Evolutionary conservation across 345 rosid species (phyloP), one percentile per base, ranked within the genome.

Genomic region (Anacardium occidentale): DNA sequence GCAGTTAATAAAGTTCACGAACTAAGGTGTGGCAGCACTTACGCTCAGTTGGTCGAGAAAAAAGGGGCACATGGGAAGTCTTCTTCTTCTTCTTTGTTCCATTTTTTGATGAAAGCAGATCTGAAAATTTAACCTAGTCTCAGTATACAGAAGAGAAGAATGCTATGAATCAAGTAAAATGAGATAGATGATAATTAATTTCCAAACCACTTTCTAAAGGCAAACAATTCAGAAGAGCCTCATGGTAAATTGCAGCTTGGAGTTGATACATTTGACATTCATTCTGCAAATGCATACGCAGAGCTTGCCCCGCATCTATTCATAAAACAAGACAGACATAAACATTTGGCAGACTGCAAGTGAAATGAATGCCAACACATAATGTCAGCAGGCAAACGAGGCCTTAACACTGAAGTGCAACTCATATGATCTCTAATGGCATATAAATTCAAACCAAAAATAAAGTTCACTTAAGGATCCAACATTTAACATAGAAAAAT

Each of bases 41-140:
- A 89, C 97, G 97, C 84, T 91, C 97, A 17, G 94, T 89, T 78
- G 90, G 94, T 75, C 96, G 89, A 50, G 79, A 84, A 80, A 88
- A 75, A 34, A 94, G 77, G 51, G 97, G 88, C 76, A 82, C 73
- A 71, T 94, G 96, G 73, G 88, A 68, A 58, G 82, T 77, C 29
- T 68, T 78, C 87, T 83, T 89, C 87, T 83, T 89, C 78, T 81
- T 85, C 45, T 42, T 72, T 53, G 47, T 83, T 57, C 79, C 79
- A 21, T 66, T 21, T 66, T 66, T 65, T 24, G 37, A 59, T 15
- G 52, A 75, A 77, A 72, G 78, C 73, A 78, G 60, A 54, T 80
- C 97, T 88, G 91, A 22, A 37, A 69, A 62, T 48, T 18, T 29
- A 62, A 72, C n/a, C 29, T 20, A 5, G 5, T 45, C 34, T 62